A percentile compares a stretch with the other conserved stretches of the same genome.
Evolutionary conservation across 495 filamentous ascomycete species (phyloP).

Genomic region (Talaromyces borbonicus): DNA sequence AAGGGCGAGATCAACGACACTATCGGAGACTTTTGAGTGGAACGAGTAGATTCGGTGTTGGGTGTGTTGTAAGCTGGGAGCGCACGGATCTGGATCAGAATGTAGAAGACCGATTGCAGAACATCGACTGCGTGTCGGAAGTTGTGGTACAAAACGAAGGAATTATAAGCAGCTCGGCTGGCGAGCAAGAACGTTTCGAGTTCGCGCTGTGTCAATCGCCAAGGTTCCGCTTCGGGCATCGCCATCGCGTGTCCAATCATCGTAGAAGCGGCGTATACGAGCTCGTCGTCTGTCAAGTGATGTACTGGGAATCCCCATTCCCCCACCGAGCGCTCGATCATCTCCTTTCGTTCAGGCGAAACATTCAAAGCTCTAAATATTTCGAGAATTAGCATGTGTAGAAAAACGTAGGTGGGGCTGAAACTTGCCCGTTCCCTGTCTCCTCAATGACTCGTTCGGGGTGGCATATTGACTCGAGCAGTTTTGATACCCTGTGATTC

Average conservation of each 20-base stretch:
- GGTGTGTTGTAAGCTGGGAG: constrained; percentile 54
- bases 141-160: constrained; percentile 96
- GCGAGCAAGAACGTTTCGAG: constrained; percentile 73
- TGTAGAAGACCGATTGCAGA: constrained; percentile 85
- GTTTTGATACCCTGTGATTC: constrained; percentile 64
- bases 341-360: constrained; percentile 43
- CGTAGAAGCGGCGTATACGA: constrained; percentile 64
- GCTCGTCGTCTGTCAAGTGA: constrained; percentile 78
- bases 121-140: constrained; percentile 97
- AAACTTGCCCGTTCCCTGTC: constrained; percentile 33
- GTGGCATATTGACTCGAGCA: constrained; percentile 88
- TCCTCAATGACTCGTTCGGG: constrained; percentile 48
- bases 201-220: constrained; percentile 66
- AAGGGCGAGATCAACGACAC: constrained; percentile 67
- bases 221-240: constrained; percentile 71
- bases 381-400: neutral
- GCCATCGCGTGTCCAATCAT: constrained; percentile 86
- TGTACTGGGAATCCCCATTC: constrained; percentile 85
- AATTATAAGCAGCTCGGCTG: constrained; percentile 81
- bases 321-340: constrained; percentile 61
- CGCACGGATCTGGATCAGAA: constrained; percentile 72
- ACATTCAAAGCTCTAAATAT: constrained; percentile 34
- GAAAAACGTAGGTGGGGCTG: neutral
- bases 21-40: constrained; percentile 54
- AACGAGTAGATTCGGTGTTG: constrained; percentile 15